Evolutionary conservation across 305 asterid genomes (phyloP).

Genomic region (Ilex paraguariensis): DNA sequence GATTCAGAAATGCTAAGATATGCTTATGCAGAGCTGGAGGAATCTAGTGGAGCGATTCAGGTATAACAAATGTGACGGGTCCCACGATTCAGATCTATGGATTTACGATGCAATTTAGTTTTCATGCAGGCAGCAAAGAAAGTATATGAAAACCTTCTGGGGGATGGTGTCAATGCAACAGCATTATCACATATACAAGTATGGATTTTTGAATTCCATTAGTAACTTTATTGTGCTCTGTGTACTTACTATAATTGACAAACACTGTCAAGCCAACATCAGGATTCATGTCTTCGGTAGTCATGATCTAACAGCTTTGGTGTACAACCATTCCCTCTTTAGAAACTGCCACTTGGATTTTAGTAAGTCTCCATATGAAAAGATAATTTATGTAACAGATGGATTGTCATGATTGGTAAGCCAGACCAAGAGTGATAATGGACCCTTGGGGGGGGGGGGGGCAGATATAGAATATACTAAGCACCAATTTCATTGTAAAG

Average conservation of each 20-base stretch:
- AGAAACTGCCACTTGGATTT: too few species aligned
- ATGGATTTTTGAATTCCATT: constrained; percentile 8
- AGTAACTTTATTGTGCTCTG: neutral
- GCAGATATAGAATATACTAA: too few species aligned
- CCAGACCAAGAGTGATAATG: too few species aligned
- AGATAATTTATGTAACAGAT: too few species aligned
- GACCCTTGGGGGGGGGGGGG: too few species aligned
- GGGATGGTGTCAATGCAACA: constrained; percentile 72
- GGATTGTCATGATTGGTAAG: too few species aligned
- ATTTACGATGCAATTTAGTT: constrained; percentile 7
- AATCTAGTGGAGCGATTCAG: constrained; percentile 86
- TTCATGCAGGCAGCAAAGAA: constrained; percentile 72
- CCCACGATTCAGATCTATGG: neutral
- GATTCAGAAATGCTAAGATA: constrained; percentile 90
- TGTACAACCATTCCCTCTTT: too few species aligned
- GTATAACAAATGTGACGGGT: constrained; percentile 12
- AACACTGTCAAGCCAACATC: neutral
- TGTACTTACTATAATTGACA: neutral
- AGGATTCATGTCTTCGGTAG: too few species aligned
- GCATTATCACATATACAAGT: constrained; percentile 95
- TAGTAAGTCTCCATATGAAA: too few species aligned
- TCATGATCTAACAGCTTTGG: too few species aligned
- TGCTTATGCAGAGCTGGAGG: constrained; percentile 95
- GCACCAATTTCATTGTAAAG: too few species aligned
- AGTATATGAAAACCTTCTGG: constrained; percentile 77